Evolutionary conservation across 768 basidiomycete genomes (phyloP).

Genomic region (Lactifluus echinatus): DNA sequence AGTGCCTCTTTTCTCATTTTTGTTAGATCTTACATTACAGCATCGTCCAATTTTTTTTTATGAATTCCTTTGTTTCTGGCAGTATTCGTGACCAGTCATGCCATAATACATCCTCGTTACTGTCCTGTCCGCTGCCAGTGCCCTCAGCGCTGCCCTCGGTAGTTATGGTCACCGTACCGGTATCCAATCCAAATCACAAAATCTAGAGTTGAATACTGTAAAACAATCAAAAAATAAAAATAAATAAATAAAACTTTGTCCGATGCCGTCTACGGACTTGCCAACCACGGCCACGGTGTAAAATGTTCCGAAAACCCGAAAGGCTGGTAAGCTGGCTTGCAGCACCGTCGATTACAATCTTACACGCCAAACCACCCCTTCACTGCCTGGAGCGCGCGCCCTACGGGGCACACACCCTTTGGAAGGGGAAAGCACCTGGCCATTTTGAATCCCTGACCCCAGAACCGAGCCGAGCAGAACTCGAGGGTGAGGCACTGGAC

Average conservation of each 20-base stretch:
- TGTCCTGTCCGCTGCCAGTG: no score
- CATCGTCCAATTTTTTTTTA: background rate
- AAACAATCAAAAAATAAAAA: background rate
- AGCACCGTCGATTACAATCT: conserved; percentile 21
- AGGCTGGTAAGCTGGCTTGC: conserved; percentile 23
- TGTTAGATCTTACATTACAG: conserved; percentile 14
- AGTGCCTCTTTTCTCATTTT: background rate
- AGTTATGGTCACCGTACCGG: no score
- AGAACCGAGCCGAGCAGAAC: conserved; percentile 22
- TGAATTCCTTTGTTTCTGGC: background rate
- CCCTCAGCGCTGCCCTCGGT: no score
- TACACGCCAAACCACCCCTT: conserved; percentile 29
- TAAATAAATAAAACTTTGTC: conserved; percentile 12
- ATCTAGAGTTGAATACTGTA: background rate
- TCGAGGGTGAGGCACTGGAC: conserved; percentile 21
- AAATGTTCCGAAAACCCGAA: background rate
- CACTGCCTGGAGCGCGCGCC: conserved; percentile 22
- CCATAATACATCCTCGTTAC: conserved; percentile 6
- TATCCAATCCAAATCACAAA: background rate
- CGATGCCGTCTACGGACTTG: conserved; percentile 27
- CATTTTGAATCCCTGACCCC: conserved; percentile 19
- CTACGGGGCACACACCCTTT: conserved; percentile 13
- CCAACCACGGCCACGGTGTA: conserved; percentile 15
- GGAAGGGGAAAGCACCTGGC: conserved; percentile 25
- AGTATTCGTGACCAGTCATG: background rate